Evolutionary conservation across 805 yeast species (phyloP), one percentile per base, ranked within the genome.

Genomic region (Barnettozyma salicaria): DNA sequence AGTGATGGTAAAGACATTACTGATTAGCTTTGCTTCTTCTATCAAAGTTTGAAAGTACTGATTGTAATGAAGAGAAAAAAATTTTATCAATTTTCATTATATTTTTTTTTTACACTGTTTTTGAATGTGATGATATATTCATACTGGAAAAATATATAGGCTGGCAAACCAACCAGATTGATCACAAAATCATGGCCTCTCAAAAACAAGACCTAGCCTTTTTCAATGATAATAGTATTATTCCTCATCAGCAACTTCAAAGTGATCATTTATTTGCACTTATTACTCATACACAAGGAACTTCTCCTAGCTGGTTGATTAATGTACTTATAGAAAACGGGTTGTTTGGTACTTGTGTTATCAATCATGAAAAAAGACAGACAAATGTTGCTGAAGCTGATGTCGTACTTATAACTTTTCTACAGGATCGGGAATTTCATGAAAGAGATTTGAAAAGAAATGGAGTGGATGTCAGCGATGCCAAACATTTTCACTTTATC

Each of bases 261-360:
- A 30, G 48, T 43, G 38, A 40, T 23, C 49, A 64, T 34, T 51
- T 65, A 3, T 36, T 65, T 6, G 40, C 47, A 1, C 41, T 50
- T 8, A 44, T 72, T 2, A 65, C 73, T 0, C 63, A 69, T 32
- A 55, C 60, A 1, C 65, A 63, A 33, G 78, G 81, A 0, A 78
- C 83, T 0, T 67, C 74, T 19, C 77, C 89, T 2, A 55, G 74
- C 6, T 82, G 90, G 90, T 60, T 82, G 26, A 50, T 70, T 4
- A 68, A 67, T 37, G 67, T 78, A 2, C 53, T 81, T 17, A 58
- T 78, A 7, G 86, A 80, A 47, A 65, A 70, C 61, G 42, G 51
- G 3, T 32, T 56, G 7, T 49, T 48, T 31, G 45, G 54, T 7
- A 48, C 56, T 3, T 51, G 60, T 30, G 39, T 36, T 7, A 43